Conservation (phyloP, 371 early-diverging fungal species). For the Mortierella sp. region DNA sequence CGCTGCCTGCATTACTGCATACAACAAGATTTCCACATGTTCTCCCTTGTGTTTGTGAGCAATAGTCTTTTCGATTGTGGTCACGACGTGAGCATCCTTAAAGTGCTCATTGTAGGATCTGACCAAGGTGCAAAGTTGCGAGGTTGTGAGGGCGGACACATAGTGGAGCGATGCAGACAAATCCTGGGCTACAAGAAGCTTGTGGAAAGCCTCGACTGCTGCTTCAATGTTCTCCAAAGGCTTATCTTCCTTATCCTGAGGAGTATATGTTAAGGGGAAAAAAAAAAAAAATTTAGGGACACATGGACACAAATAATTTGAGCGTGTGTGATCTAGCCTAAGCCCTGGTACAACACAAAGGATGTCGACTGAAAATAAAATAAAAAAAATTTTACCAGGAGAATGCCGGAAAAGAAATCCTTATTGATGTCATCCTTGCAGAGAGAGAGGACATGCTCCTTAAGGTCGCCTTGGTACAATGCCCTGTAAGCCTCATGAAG, state of each 20-base stretch:
- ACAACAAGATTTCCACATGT: slow-evolving; percentile 34
- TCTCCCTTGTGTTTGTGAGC: slow-evolving; percentile 29
- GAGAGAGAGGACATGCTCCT: slow-evolving; percentile 28
- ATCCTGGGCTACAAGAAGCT: slow-evolving; percentile 24
- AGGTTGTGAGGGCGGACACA: slow-evolving; percentile 28
- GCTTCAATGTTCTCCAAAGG: slow-evolving; percentile 29
- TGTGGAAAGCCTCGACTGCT: slow-evolving; percentile 23
- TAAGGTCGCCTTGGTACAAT: slow-evolving; percentile 13
- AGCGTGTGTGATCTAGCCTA: not conserved
- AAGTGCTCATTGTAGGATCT: slow-evolving; percentile 25
- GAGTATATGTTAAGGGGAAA: not conserved
- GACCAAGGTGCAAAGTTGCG: slow-evolving; percentile 29
- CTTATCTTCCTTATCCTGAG: slow-evolving; percentile 40
- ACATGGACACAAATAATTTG: not conserved
- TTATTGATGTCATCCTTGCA: slow-evolving; percentile 26
- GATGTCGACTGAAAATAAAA: not conserved
- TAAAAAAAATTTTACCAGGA: slow-evolving; percentile 25
- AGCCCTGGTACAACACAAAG: too few relatives aligned
- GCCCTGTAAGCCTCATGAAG: slow-evolving; percentile 38
- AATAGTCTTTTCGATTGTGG: slow-evolving; percentile 32
- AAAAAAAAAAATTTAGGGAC: not conserved
- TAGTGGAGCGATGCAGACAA: slow-evolving; percentile 15
- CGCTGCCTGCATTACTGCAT: slow-evolving; percentile 41
- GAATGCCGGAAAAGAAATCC: slow-evolving; percentile 30
- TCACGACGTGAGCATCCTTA: slow-evolving; percentile 37